These are phyloP conservation scores for Candida dajiaensis DNA, from an alignment of 805 yeast genomes.

Conservation along the genomic window DNA sequence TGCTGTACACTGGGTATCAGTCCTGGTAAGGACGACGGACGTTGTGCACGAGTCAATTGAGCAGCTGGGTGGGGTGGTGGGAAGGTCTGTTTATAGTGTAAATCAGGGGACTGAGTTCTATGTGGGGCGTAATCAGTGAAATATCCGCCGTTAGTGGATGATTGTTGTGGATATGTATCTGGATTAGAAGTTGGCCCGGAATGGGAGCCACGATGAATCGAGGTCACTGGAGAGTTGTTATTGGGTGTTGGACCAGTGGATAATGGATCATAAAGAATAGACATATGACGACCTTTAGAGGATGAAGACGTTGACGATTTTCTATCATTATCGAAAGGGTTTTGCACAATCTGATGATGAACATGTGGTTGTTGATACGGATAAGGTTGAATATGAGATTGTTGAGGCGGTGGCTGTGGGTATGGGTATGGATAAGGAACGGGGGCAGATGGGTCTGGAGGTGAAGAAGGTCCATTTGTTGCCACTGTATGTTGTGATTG, in stretches of 20 bases:
- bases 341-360: slow-evolving; percentile 15
- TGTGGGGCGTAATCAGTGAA: slow-evolving; percentile 18
- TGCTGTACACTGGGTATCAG: slow-evolving; percentile 13
- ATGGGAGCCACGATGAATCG: slow-evolving; percentile 12
- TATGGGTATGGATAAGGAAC: slow-evolving; percentile 22
- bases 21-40: slow-evolving; percentile 22
- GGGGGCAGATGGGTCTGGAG: slow-evolving; percentile 12
- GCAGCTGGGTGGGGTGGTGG: slow-evolving; percentile 2
- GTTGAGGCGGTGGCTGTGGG: slow-evolving; percentile 19
- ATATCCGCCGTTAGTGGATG: slow-evolving; percentile 7
- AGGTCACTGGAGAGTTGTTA: slow-evolving; percentile 12
- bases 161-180: slow-evolving; percentile 4
- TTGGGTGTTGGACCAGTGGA: slow-evolving; percentile 3
- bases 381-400: slow-evolving; percentile 5
- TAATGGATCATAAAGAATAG: slow-evolving; percentile 23
- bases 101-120: slow-evolving; percentile 11
- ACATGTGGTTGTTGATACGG: slow-evolving; percentile 3
- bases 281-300: slow-evolving; percentile 20
- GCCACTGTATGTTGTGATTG: neutral
- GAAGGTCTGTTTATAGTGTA: slow-evolving; percentile 3
- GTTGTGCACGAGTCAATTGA: slow-evolving; percentile 12
- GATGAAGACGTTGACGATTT: slow-evolving; percentile 16
- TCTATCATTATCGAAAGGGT: slow-evolving; percentile 20
- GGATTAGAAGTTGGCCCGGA: slow-evolving; percentile 12
- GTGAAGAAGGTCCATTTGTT: slow-evolving; percentile 5